Evolutionary conservation across 768 basidiomycete genomes (phyloP).

Genomic region (Pleurotus djamor): DNA sequence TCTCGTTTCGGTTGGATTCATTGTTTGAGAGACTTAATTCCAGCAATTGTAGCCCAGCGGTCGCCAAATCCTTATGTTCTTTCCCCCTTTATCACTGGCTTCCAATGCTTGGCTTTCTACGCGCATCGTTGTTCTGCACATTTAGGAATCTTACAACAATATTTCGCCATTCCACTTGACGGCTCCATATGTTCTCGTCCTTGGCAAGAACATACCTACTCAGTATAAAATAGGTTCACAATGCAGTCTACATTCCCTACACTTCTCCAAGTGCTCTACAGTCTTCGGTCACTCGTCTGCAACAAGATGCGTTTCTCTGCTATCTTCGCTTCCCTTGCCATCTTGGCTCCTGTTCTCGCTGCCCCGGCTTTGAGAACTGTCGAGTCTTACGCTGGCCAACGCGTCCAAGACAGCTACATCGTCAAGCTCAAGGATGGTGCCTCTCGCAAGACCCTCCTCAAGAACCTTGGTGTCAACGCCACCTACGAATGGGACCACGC

Average conservation of each 20-base stretch:
- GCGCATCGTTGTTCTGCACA: background rate
- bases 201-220: background rate
- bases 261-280: background rate
- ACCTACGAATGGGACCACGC: slow-evolving; percentile 11
- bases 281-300: background rate
- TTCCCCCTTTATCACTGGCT: background rate
- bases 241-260: background rate
- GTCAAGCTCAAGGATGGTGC: slow-evolving; percentile 18
- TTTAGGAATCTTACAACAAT: background rate
- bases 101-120: background rate
- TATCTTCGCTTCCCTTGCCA: background rate
- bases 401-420: slow-evolving; percentile 11
- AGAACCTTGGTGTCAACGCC: slow-evolving; percentile 2
- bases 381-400: slow-evolving; percentile 4
- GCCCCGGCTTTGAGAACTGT: slow-evolving; percentile 1
- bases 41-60: background rate
- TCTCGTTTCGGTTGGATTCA: too few relatives aligned
- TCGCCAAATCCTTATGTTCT: background rate
- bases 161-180: background rate
- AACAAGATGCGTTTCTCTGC: slow-evolving; percentile 2
- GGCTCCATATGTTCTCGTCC: background rate
- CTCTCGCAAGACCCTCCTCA: slow-evolving; percentile 5
- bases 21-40: background rate
- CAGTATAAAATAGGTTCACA: background rate
- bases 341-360: background rate